Conservation (phyloP, 169 alveolate genomes). For the Cryptosporidium sp. region DNA sequence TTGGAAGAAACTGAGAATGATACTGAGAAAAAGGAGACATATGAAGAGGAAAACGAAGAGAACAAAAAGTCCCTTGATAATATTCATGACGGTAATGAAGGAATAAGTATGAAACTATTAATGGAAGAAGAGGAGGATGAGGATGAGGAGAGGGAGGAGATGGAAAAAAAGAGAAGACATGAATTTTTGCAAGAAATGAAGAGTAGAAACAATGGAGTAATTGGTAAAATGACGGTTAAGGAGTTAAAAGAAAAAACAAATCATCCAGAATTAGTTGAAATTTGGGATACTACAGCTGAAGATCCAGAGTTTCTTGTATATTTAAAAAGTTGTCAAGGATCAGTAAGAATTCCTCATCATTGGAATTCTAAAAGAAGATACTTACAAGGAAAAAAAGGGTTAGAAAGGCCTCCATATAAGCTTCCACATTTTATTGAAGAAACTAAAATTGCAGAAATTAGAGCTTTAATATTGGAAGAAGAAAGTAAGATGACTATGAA, state of each 20-base stretch:
- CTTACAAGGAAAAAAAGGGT: conserved; percentile 94
- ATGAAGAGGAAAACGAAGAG: neutral
- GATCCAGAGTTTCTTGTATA: conserved; percentile 95
- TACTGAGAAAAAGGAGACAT: neutral
- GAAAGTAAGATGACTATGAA: conserved; percentile 94
- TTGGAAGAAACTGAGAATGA: neutral
- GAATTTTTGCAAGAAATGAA: neutral
- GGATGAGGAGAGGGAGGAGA: conserved; percentile 13
- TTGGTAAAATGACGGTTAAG: conserved; percentile 53
- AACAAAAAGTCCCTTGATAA: neutral
- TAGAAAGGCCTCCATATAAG: conserved; percentile 93
- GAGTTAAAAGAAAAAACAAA: conserved; percentile 79
- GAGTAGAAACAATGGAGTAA: conserved; percentile 40
- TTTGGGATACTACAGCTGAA: conserved; percentile 95
- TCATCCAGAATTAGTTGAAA: conserved; percentile 91
- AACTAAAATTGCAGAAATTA: conserved; percentile 89
- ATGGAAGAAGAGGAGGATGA: conserved; percentile 43
- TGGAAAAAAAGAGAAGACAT: neutral
- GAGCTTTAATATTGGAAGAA: conserved; percentile 91
- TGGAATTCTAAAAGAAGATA: conserved; percentile 97
- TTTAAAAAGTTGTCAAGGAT: conserved; percentile 93
- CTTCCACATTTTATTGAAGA: conserved; percentile 94
- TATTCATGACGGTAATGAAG: neutral
- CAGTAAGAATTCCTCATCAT: conserved; percentile 98
- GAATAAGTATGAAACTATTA: neutral